Percentiles rank a stretch among this genome's conserved stretches.
These are phyloP conservation scores for Termitomyces sp. DNA, from an alignment of 768 basidiomycete genomes.

Conservation along the genomic window DNA sequence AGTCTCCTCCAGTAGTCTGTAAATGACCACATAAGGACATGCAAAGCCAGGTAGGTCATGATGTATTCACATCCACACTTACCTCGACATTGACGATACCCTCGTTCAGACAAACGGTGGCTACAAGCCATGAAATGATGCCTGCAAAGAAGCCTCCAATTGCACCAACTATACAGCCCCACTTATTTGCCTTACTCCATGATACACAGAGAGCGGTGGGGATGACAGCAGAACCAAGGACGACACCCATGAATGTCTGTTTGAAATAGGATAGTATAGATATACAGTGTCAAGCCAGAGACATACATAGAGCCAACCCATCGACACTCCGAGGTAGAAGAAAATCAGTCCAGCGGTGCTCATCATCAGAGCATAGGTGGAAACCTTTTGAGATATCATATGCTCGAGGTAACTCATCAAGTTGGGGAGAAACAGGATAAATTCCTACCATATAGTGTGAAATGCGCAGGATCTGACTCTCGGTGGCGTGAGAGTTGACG, in stretches of 20 bases:
- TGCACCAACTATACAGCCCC: conserved; percentile 75
- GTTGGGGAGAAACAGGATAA: neutral
- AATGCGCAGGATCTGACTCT: conserved; percentile 61
- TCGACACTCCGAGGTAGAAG: conserved; percentile 85
- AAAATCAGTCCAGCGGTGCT: conserved; percentile 82
- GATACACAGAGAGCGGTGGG: conserved; percentile 84
- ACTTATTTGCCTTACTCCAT: conserved; percentile 82
- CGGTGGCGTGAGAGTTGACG: conserved; percentile 78
- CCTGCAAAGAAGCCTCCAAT: conserved; percentile 65
- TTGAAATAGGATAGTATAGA: too few relatives aligned
- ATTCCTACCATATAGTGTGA: conserved; percentile 58
- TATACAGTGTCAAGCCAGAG: neutral
- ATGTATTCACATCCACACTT: conserved; percentile 13
- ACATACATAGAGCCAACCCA: conserved; percentile 90
- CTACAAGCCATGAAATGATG: conserved; percentile 80
- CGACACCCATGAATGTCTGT: conserved; percentile 84
- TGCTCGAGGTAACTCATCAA: neutral
- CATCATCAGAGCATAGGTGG: conserved; percentile 69
- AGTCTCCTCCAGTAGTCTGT: conserved; percentile 48
- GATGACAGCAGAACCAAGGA: conserved; percentile 76
- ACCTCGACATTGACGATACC: conserved; percentile 69
- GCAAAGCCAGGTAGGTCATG: neutral
- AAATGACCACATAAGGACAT: neutral
- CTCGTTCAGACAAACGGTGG: conserved; percentile 65
- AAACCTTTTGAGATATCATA: conserved; percentile 39